Evolutionary conservation across 164 flowering plant species (phyloP), one percentile per base, ranked within the genome.

Genomic region (Berberis vulgaris): DNA sequence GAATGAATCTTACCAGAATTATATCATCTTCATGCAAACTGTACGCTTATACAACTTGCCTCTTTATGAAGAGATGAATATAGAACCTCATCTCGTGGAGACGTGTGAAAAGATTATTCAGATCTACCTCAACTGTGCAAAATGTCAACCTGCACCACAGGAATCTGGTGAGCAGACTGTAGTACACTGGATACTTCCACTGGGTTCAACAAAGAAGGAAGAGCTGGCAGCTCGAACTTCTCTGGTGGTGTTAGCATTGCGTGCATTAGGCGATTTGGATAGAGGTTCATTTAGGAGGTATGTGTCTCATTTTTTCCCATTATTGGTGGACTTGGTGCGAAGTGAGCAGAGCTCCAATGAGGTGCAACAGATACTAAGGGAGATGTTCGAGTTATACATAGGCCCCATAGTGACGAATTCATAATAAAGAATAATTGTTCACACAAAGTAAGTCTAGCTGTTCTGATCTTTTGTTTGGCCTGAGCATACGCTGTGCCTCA

Each of bases 331-430:
- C 65, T 88, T 95, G 41, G 84, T 95, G 26, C 73, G 83, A 70
- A 78, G 97, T 45, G 99, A 95, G 77, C 98, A 95, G 66, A 86
- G 87, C 78, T 89, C 98, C 3, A 74, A 79, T 59, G 96, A 91
- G 71, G 97, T 91, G 54, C 97, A 80, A 69, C 72, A 39, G 13
- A 78, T 79, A 47, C 69, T 91, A 54, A 82, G 91, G 71, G 69
- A 74, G 72, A 75, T 95, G 62, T 95, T 95, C 71, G 79, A 69
- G 59, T 76, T 84, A 10, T 80, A 82, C 82, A 88, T 95, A 82
- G 95, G 97, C 40, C 97, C 98, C 13, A 73, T 91, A 67, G 60
- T 89, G 57, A 66, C 80, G 82, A 65, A 79, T 43, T 82, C 69
- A 62, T 79, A 76, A 78, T 65, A 52, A 26, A 26, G 26, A 26